Evolutionary conservation across 2,329 filamentous ascomycete species (phyloP).

Genomic region (Pseudocercospora pini-densiflorae): DNA sequence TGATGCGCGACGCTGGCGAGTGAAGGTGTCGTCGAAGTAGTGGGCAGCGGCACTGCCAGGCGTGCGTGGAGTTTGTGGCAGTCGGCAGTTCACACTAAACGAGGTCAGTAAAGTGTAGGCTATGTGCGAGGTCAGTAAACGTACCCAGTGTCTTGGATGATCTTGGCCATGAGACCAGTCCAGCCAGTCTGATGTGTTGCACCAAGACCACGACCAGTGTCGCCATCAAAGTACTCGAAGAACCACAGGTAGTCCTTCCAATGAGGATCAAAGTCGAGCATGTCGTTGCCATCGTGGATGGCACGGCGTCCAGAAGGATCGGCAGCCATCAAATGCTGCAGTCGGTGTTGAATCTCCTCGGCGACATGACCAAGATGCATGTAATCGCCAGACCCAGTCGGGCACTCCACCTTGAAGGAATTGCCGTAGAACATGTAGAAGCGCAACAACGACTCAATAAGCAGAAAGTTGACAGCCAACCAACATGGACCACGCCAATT

Average conservation of each 20-base stretch:
- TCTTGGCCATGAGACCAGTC: slow-evolving; percentile 92
- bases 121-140: slow-evolving; percentile 39
- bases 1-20: slow-evolving; percentile 54
- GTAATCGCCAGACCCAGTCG: slow-evolving; percentile 87
- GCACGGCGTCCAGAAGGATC: slow-evolving; percentile 85
- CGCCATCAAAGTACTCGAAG: slow-evolving; percentile 96
- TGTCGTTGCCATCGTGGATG: slow-evolving; percentile 82
- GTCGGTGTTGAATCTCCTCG: slow-evolving; percentile 90
- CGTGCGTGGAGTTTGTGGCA: slow-evolving; percentile 90
- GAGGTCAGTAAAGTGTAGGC: slow-evolving; percentile 48
- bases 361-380: slow-evolving; percentile 97
- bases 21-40: slow-evolving; percentile 93
- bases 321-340: slow-evolving; percentile 88
- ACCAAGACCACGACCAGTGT: slow-evolving; percentile 84
- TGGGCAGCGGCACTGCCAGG: slow-evolving; percentile 82
- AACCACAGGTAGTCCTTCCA: slow-evolving; percentile 97
- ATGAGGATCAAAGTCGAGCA: slow-evolving; percentile 86
- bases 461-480: slow-evolving; percentile 93
- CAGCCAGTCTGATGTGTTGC: slow-evolving; percentile 95
- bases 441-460: slow-evolving; percentile 90
- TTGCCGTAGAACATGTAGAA: slow-evolving; percentile 97
- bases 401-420: slow-evolving; percentile 87
- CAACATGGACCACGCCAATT: slow-evolving; percentile 97
- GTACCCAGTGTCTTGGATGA: slow-evolving; percentile 98
- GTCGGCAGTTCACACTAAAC: slow-evolving; percentile 77